Percentiles rank a stretch among this genome's conserved stretches.
Conservation (phyloP, 305 asterid genomes). For the Fraxinus xanthoxyloides region DNA sequence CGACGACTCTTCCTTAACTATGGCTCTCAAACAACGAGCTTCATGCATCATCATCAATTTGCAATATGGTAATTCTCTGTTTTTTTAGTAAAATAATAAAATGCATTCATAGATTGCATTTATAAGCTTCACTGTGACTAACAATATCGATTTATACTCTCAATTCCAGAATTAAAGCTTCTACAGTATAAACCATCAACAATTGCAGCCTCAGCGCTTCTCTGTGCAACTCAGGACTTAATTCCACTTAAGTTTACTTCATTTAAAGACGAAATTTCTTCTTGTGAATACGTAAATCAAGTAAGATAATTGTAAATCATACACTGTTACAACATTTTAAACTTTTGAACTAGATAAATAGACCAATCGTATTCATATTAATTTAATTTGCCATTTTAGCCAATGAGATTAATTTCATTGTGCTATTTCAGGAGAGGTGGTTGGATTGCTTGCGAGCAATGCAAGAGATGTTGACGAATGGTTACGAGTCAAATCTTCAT, state of each 20-base stretch:
- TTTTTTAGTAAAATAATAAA: background rate
- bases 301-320: conserved; percentile 25
- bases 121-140: background rate
- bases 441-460: conserved; percentile 37
- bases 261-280: conserved; percentile 29
- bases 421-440: conserved; percentile 31
- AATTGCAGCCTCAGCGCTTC: conserved; percentile 57
- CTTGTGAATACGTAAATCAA: conserved; percentile 33
- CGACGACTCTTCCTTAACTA: conserved; percentile 30
- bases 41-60: conserved; percentile 42
- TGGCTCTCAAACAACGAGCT: conserved; percentile 37
- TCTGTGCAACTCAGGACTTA: conserved; percentile 44
- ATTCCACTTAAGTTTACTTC: conserved; percentile 33
- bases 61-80: conserved; percentile 37
- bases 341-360: background rate
- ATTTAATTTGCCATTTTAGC: background rate
- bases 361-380: background rate
- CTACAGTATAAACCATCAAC: conserved; percentile 48
- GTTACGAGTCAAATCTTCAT: conserved; percentile 7
- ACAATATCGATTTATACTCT: background rate
- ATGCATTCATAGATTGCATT: background rate
- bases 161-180: conserved; percentile 41
- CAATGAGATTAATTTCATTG: background rate
- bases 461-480: conserved; percentile 31
- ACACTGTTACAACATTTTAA: conserved; percentile 6